Conservation (phyloP, 176 grass and related monocot genomes). For the Alloteropsis semialata region DNA sequence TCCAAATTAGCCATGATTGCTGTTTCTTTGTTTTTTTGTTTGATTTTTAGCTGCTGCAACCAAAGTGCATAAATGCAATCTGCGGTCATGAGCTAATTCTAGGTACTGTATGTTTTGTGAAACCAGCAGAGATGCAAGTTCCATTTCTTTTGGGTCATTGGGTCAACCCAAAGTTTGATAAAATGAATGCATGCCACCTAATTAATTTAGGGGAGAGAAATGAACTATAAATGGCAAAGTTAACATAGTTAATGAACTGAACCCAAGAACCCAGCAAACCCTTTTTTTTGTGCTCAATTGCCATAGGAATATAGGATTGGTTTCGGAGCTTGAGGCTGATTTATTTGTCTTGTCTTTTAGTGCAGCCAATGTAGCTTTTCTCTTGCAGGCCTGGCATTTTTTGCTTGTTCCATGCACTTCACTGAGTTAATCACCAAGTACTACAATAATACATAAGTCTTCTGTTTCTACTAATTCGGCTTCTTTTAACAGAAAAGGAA, state of each 20-base stretch:
- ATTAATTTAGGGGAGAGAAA: too few species aligned
- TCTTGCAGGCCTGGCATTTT: neutral
- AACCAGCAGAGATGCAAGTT: too few species aligned
- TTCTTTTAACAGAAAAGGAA: slow-evolving; percentile 72
- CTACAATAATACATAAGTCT: neutral
- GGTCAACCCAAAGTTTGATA: too few species aligned
- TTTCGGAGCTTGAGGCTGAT: neutral
- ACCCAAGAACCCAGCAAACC: too few species aligned
- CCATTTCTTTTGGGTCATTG: too few species aligned
- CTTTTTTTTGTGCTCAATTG: neutral
- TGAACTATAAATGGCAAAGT: too few species aligned
- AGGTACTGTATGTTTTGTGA: neutral
- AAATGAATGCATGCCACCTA: too few species aligned
- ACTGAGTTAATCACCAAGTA: neutral
- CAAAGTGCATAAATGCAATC: slow-evolving; percentile 25
- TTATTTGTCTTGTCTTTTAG: slow-evolving; percentile 24
- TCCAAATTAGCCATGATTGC: neutral
- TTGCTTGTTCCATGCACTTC: slow-evolving; percentile 1
- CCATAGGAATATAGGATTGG: neutral
- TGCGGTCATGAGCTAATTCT: neutral
- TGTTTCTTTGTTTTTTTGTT: neutral
- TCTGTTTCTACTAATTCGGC: slow-evolving; percentile 20
- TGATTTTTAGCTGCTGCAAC: neutral
- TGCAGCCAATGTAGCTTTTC: neutral
- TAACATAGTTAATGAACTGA: too few species aligned